Base-by-base conservation (phyloP, 345 rosid species). In the Linum trigynum region DNA sequence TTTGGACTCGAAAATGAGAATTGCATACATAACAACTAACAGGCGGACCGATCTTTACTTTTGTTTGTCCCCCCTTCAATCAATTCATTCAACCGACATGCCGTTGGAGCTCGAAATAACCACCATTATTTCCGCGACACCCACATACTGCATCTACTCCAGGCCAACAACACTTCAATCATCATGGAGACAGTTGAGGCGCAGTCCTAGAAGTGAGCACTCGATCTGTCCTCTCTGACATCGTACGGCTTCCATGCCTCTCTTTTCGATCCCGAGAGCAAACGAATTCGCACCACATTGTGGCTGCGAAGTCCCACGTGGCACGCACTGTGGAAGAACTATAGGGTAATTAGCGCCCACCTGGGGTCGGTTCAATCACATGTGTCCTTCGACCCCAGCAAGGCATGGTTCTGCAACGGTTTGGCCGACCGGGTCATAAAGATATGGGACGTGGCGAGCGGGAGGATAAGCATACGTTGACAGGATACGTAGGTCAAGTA, bases 241-340 rank as follows among this genome's bases (percentile, higher is more conserved):
- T 23, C 74, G 57, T 89, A 90, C 60, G 86, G 81, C 0, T 23
- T 0, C 32, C 32, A 23, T 23, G 32, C 32, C 32, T 23, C 32
- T 23, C 32, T 23, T 23, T 23, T 23, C 32, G 32, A 23, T 23
- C 32, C 1, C 32, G 32, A 23, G 32, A 23, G 32, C 76, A 90
- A 86, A 77, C 81, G 72, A 71, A 83, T 88, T 77, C 99, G 99
- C 55, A 76, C 99, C 99, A 0, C 97, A 90, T 67, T 97, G 97
- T 39, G 83, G 72, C 1, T 23, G 32, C 32, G 32, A 23, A 23
- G 32, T 23, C 32, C 32, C 32, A 23, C 32, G 39, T 95, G 99
- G 99, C 99, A 76, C 81, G 76, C 95, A 61, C 97, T 96, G 65
- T 95, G 99, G 99, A 95, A 91, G 83, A 88, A 86, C 81, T 95